These are phyloP conservation scores for Pythium periplocum DNA, from an alignment of 352 stramenopile genomes.

Conservation along the genomic window DNA sequence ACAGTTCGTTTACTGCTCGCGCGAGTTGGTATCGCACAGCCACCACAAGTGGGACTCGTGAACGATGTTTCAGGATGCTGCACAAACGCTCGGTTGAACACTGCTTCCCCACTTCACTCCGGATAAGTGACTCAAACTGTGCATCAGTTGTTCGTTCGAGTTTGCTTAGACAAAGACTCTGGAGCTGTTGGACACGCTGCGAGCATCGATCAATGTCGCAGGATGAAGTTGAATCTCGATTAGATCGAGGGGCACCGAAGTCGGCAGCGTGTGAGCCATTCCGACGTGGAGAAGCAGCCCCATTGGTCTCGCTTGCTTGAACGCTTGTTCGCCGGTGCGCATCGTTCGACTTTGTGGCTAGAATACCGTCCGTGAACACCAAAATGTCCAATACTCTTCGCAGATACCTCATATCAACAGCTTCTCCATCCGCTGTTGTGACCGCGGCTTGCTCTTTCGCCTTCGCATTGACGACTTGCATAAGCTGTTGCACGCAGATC, in stretches of 20 bases:
- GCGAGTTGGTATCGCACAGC: slow-evolving; percentile 77
- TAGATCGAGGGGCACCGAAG: too few relatives aligned
- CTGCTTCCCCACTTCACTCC: slow-evolving; percentile 50
- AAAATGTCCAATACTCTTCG: slow-evolving; percentile 36
- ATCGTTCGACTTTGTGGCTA: slow-evolving; percentile 31
- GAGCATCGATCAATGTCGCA: slow-evolving; percentile 10
- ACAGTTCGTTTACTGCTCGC: slow-evolving; percentile 73
- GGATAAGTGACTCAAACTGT: slow-evolving; percentile 49
- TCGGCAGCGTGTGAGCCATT: too few relatives aligned
- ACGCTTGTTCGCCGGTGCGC: slow-evolving; percentile 15
- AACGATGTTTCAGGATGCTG: slow-evolving; percentile 54
- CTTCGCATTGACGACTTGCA: slow-evolving; percentile 17
- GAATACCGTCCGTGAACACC: slow-evolving; percentile 52
- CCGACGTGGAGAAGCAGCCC: too few relatives aligned
- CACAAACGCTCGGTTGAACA: slow-evolving; percentile 69
- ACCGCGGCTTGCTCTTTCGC: slow-evolving; percentile 2
- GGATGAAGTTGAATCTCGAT: too few relatives aligned
- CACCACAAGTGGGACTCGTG: slow-evolving; percentile 55
- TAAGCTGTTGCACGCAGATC: slow-evolving; percentile 53
- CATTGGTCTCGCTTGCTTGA: slow-evolving; percentile 8
- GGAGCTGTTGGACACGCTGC: slow-evolving; percentile 23
- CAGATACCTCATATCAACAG: slow-evolving; percentile 15
- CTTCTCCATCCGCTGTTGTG: not conserved
- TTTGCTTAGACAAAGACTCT: slow-evolving; percentile 48
- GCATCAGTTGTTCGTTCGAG: slow-evolving; percentile 42